These are phyloP conservation scores for Talaromyces albobiverticillius DNA, from an alignment of 2,329 filamentous ascomycete genomes.

Conservation along the genomic window DNA sequence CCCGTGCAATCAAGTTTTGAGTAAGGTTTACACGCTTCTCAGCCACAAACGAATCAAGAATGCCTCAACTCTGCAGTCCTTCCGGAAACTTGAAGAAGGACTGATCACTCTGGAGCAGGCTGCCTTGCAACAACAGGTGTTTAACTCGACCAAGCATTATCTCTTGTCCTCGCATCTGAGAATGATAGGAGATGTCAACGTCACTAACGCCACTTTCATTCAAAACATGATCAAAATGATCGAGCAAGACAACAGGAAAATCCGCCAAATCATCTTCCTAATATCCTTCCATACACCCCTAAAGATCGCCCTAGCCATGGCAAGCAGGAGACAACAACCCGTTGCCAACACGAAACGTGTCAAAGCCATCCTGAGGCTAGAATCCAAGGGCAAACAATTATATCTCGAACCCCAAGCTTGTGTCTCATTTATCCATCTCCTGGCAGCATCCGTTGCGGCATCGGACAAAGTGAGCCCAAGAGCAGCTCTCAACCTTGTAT, in stretches of 20 bases:
- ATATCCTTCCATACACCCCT: slow-evolving; percentile 36
- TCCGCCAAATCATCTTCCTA: slow-evolving; percentile 32
- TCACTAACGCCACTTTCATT: slow-evolving; percentile 32
- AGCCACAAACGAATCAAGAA: slow-evolving; percentile 21
- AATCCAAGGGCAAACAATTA: slow-evolving; percentile 12
- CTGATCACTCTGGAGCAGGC: slow-evolving; percentile 25
- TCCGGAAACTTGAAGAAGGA: slow-evolving; percentile 27
- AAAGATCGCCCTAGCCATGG: slow-evolving; percentile 34
- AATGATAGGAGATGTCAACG: slow-evolving; percentile 30
- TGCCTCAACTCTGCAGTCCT: slow-evolving; percentile 21
- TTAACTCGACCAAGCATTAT: slow-evolving; percentile 23
- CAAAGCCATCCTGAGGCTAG: slow-evolving; percentile 2
- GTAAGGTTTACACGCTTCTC: slow-evolving; percentile 27
- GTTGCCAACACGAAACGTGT: slow-evolving; percentile 10
- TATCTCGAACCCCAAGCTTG: slow-evolving; percentile 34
- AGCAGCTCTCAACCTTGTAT: slow-evolving; percentile 45
- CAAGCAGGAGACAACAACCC: slow-evolving; percentile 22
- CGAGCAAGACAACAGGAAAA: slow-evolving; percentile 25
- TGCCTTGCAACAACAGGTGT: slow-evolving; percentile 26
- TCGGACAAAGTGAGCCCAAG: slow-evolving; percentile 35
- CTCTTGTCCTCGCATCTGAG: slow-evolving; percentile 30
- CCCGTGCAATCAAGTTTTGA: slow-evolving; percentile 29
- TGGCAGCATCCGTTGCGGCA: slow-evolving; percentile 45
- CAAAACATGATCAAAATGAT: slow-evolving; percentile 29
- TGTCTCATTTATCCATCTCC: slow-evolving; percentile 42